Conservation (phyloP, 1,284 basidiomycete species). For the Irpex lacteus region DNA sequence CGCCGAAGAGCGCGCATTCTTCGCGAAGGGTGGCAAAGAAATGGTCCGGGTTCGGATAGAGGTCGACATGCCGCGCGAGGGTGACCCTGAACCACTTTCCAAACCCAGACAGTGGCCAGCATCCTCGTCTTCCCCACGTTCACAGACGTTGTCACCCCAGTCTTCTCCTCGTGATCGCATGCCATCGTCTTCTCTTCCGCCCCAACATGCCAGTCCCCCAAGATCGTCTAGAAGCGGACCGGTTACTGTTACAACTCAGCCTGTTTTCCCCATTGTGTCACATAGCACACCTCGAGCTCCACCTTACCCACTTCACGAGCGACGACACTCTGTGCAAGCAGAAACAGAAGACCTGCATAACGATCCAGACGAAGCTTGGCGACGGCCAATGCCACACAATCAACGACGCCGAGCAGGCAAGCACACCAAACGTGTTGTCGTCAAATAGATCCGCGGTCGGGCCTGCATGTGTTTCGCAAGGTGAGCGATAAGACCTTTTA, state of each 20-base stretch:
- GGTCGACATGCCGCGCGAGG: slow-evolving; percentile 40
- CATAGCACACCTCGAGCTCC: slow-evolving; percentile 2
- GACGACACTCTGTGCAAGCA: slow-evolving; percentile 15
- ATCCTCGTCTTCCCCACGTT: not conserved
- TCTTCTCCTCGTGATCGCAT: slow-evolving; percentile 7
- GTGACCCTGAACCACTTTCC: slow-evolving; percentile 1
- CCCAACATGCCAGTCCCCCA: slow-evolving; percentile 5
- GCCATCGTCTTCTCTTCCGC: slow-evolving; percentile 11
- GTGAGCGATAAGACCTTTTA: not conserved
- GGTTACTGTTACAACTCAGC: slow-evolving; percentile 11
- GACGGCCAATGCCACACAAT: slow-evolving; percentile 60
- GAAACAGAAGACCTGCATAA: slow-evolving; percentile 41
- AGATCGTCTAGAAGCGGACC: slow-evolving; percentile 13
- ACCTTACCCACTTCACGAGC: slow-evolving; percentile 11
- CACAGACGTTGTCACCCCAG: slow-evolving; percentile 5
- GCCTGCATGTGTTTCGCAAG: not conserved
- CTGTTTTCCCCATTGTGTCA: slow-evolving; percentile 10
- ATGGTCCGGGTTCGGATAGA: slow-evolving; percentile 70
- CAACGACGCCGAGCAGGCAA: slow-evolving; percentile 71
- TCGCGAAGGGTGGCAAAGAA: slow-evolving; percentile 70
- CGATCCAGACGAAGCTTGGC: slow-evolving; percentile 62
- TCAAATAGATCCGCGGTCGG: slow-evolving; percentile 17
- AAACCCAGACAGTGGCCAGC: not conserved
- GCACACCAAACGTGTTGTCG: slow-evolving; percentile 56
- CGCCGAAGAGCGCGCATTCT: slow-evolving; percentile 71